phyloP scores from a whole-genome alignment of 2,329 filamentous ascomycete genomes.

The Diaporthe ilicicola region DNA sequence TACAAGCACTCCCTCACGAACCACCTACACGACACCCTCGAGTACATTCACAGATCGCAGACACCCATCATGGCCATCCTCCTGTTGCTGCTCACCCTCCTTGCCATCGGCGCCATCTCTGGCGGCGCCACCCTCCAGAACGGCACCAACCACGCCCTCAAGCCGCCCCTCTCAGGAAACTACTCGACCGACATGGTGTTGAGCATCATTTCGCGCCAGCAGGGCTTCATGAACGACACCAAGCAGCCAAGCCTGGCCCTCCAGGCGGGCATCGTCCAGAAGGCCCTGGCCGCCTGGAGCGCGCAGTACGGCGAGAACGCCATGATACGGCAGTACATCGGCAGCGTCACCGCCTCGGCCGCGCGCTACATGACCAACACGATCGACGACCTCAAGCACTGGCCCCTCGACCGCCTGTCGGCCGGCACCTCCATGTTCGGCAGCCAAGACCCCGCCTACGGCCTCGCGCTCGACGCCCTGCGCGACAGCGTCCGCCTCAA shows the following conservation, averaged over 20 bases:
- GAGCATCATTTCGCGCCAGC: slow-evolving; percentile 28
- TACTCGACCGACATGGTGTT: slow-evolving; percentile 27
- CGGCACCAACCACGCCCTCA: too few relatives aligned
- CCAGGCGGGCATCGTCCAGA: slow-evolving; percentile 29
- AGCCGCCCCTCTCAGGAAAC: not conserved
- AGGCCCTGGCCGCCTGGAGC: not conserved
- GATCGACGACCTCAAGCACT: not conserved
- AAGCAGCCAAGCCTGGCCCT: not conserved
- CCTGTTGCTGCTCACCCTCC: not conserved
- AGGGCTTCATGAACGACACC: slow-evolving; percentile 23
- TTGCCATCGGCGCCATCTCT: not conserved
- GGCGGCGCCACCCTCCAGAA: not conserved
- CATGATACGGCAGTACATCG: not conserved
- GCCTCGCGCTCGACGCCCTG: not conserved
- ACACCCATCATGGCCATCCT: not conserved
- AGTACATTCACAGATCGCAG: not conserved
- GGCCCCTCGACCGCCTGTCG: slow-evolving; percentile 24
- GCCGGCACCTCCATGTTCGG: not conserved
- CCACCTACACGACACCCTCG: not conserved
- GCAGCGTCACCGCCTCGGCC: not conserved
- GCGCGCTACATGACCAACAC: not conserved
- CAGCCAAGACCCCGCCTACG: not conserved
- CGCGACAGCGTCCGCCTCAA: not conserved
- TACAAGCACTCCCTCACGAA: not conserved
- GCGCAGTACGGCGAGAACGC: not conserved